Evolutionary conservation across 2,329 filamentous ascomycete species (phyloP), one percentile per base, ranked within the genome.

Genomic region (Neofusicoccum sp.): DNA sequence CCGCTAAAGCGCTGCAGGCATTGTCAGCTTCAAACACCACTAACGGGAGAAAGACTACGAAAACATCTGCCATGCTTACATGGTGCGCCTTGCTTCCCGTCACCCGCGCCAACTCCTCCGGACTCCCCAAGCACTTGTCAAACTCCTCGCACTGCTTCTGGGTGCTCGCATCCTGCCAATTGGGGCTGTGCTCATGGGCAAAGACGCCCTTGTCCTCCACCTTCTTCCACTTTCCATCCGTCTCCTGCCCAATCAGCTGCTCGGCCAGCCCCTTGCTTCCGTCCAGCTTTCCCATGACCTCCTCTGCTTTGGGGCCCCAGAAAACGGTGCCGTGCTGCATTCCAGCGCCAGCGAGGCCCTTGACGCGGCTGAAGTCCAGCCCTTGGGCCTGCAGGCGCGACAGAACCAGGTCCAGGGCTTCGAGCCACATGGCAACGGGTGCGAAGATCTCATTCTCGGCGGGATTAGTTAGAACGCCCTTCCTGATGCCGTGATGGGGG

Each of bases 311-410:
- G 48, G 80, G 76, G 64, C 85, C 90, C 94, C 94, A 98, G 80
- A 95, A 98, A 33, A 98, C 93, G 75, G 94, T 98, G 37, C 95
- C 95, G 77, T 98, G 95, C 82, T 99, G 95, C 85, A 98, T 96
- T 61, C 95, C 93, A 14, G 94, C 93, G 66, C 93, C 95, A 71
- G 91, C 94, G 69, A 99, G 85, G 34, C 92, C 94, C 71, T 85
- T 87, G 67, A 99, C 87, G 58, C 86, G 85, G 59, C 83, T 78
- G 71, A 97, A 89, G 68, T 93, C 89, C 62, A 92, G 85, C 0
- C 88, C 87, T 65, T 87, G 84, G 45, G 87, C 83, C 69, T 85
- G 83, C 66, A 99, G 83, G 14, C 90, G 87, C 52, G 83, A 79
- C 62, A 98, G 84, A 14, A 97, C 92, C 16, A 94, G 86, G 73